These are phyloP conservation scores for Tolypocladium inflatum DNA, from an alignment of 2,329 filamentous ascomycete genomes.

Conservation along the genomic window DNA sequence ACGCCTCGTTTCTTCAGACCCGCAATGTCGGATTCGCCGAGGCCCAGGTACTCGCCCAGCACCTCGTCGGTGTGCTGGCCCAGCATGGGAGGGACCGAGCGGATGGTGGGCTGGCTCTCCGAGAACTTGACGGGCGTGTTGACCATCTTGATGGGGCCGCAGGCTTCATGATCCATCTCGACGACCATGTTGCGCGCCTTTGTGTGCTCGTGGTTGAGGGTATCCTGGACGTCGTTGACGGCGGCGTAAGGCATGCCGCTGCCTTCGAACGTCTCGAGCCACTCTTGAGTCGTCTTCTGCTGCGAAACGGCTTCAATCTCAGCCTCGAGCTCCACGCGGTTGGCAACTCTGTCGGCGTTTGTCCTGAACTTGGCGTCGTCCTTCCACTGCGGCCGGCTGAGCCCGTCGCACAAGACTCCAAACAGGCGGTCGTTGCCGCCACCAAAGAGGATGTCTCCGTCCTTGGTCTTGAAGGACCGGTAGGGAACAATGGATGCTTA, in stretches of 20 bases:
- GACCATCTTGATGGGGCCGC: slow-evolving; percentile 80
- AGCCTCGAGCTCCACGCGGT: slow-evolving; percentile 68
- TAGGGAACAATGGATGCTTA: slow-evolving; percentile 95
- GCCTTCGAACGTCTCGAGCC: slow-evolving; percentile 81
- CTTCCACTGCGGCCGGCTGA: slow-evolving; percentile 51
- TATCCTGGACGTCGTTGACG: slow-evolving; percentile 83
- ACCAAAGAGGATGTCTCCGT: slow-evolving; percentile 61
- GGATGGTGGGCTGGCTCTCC: slow-evolving; percentile 64
- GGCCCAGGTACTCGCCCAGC: slow-evolving; percentile 51
- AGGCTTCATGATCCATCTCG: slow-evolving; percentile 72
- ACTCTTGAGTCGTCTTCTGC: slow-evolving; percentile 75
- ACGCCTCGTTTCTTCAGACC: slow-evolving; percentile 57
- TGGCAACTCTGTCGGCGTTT: slow-evolving; percentile 54
- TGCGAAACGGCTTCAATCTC: slow-evolving; percentile 68
- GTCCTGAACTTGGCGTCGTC: slow-evolving; percentile 47
- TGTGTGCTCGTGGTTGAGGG: slow-evolving; percentile 79
- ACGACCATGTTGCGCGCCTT: slow-evolving; percentile 81
- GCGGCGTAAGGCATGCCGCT: slow-evolving; percentile 86
- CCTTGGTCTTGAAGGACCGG: slow-evolving; percentile 66
- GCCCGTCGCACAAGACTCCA: slow-evolving; percentile 49
- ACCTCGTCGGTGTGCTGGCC: slow-evolving; percentile 83
- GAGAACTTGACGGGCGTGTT: slow-evolving; percentile 95
- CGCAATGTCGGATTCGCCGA: slow-evolving; percentile 49
- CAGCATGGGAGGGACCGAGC: slow-evolving; percentile 71
- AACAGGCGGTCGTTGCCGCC: slow-evolving; percentile 67